A percentile compares a stretch with the other conserved stretches of the same genome.
Evolutionary conservation across 129 eudicot species (phyloP).

Genomic region (Chrysanthemum lavandulifolium): DNA sequence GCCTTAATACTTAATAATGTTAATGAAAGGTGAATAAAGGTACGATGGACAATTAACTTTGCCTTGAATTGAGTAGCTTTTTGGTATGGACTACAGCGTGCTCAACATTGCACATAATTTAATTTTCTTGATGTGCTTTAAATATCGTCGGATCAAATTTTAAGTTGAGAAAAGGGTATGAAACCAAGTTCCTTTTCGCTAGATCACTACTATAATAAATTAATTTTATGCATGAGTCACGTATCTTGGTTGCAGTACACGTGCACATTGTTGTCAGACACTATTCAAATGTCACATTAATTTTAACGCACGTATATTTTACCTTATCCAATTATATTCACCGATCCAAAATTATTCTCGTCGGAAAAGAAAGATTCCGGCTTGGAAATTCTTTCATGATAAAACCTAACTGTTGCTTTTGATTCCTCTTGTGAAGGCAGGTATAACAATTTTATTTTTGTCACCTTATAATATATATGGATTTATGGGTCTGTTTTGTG

Average conservation of each 20-base stretch:
- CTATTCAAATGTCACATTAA: constrained; percentile 4
- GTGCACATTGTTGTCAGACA: constrained; percentile 25
- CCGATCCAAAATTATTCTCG: background rate
- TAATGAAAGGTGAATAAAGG: too few species aligned
- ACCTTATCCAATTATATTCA: background rate
- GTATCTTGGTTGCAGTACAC: constrained; percentile 17
- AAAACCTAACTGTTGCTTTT: constrained; percentile 19
- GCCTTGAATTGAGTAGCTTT: too few species aligned
- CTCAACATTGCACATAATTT: too few species aligned
- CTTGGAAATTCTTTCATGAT: background rate
- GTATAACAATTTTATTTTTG: background rate
- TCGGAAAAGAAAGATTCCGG: constrained; percentile 4
- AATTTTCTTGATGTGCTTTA: too few species aligned
- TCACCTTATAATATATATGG: background rate
- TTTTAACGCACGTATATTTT: background rate
- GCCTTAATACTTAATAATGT: too few species aligned
- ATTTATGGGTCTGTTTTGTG: constrained; percentile 3
- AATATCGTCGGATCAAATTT: too few species aligned
- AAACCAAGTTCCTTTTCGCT: too few species aligned
- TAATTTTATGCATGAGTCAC: constrained; percentile 24
- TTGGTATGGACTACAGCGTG: too few species aligned
- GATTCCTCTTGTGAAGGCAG: constrained; percentile 20
- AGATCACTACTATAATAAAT: background rate
- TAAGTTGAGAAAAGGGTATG: too few species aligned
- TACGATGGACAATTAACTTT: too few species aligned